Percentiles rank a stretch among this genome's conserved stretches.
Evolutionary conservation across 108 stramenopile species (phyloP).

Genomic region (Phaeodactylum tricornutum): DNA sequence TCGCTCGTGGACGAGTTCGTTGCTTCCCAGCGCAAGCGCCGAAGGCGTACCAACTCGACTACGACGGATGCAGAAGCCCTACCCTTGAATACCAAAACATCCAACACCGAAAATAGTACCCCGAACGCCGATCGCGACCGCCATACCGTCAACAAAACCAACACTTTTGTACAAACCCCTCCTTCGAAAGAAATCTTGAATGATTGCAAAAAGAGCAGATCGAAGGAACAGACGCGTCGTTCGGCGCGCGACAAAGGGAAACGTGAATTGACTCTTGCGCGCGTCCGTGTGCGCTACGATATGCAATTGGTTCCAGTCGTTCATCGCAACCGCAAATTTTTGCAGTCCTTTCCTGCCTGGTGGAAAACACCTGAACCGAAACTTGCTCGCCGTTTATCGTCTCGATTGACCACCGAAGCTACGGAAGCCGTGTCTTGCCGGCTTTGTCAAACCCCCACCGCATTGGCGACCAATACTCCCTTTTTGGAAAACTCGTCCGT

Average conservation of each 20-base stretch:
- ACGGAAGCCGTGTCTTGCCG: neutral
- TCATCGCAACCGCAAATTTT: constrained; percentile 16
- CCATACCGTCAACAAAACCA: neutral
- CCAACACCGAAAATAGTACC: neutral
- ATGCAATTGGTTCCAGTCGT: constrained; percentile 39
- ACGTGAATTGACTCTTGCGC: constrained; percentile 1
- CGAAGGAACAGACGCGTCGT: constrained; percentile 1
- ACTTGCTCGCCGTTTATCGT: neutral
- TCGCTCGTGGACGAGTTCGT: constrained; percentile 6
- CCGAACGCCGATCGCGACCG: neutral
- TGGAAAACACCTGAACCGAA: neutral
- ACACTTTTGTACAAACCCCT: neutral
- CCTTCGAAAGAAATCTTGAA: neutral
- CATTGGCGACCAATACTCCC: neutral
- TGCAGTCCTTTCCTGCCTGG: neutral
- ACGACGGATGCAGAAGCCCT: neutral
- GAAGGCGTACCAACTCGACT: neutral
- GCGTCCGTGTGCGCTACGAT: constrained; percentile 26
- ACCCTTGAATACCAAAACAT: neutral
- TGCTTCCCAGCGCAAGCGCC: neutral
- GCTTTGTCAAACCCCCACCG: neutral
- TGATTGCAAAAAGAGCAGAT: neutral
- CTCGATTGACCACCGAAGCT: neutral
- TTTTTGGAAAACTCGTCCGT: constrained; percentile 17
- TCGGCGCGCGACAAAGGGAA: constrained; percentile 7